phyloP scores from a whole-genome alignment of 768 basidiomycete genomes.

The Boletus edulis region DNA sequence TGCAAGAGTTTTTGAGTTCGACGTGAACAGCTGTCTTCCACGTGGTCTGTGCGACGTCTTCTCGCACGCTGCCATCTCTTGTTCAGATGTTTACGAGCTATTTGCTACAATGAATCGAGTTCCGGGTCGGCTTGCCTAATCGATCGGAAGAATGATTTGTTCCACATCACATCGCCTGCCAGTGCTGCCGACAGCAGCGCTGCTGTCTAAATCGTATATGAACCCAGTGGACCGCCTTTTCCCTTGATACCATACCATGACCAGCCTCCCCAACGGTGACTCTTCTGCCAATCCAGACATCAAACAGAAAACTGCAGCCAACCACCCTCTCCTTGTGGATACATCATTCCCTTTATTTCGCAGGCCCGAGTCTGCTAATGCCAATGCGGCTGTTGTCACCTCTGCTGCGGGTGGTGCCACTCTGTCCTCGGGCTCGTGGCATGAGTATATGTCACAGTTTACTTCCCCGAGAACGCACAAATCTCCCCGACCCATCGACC shows the following conservation, averaged over 20 bases:
- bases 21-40: too few species aligned
- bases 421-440: not conserved
- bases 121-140: not conserved
- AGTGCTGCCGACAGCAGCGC: not conserved
- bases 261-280: constrained; percentile 27
- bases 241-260: constrained; percentile 23
- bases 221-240: constrained; percentile 6
- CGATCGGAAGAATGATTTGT: not conserved
- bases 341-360: not conserved
- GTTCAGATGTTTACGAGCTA: too few species aligned
- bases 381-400: not conserved
- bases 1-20: too few species aligned
- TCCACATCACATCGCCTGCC: constrained; percentile 2
- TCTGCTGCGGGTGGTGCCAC: not conserved
- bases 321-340: constrained; percentile 1
- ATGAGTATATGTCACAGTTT: not conserved
- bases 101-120: not conserved
- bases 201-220: constrained; percentile 15
- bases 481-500: not conserved
- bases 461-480: not conserved
- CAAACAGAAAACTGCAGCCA: not conserved
- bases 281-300: constrained; percentile 30
- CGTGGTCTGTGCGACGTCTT: too few species aligned
- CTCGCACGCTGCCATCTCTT: too few species aligned
- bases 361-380: not conserved